Evolutionary conservation across 176 grass and related monocot genomes (phyloP).

Genomic region (Phoenix roebelenii): DNA sequence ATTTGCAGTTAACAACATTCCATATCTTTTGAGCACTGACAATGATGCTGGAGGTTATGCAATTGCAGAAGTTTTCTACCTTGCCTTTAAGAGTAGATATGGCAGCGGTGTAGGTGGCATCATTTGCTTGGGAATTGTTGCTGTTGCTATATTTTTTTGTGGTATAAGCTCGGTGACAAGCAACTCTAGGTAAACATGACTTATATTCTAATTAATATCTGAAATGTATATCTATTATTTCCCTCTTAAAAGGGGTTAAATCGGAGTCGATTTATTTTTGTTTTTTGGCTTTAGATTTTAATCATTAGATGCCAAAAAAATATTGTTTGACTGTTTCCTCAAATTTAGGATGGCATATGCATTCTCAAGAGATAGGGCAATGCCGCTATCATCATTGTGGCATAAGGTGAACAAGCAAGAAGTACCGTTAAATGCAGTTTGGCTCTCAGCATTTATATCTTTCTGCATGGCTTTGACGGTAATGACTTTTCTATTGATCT

Average conservation of each 20-base stretch:
- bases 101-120: constrained; percentile 66
- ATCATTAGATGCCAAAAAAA: too few relatives aligned
- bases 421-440: constrained; percentile 84
- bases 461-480: constrained; percentile 84
- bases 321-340: neutral
- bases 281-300: too few relatives aligned
- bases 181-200: constrained; percentile 53
- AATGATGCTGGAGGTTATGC: constrained; percentile 86
- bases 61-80: constrained; percentile 77
- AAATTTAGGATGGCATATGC: constrained; percentile 68
- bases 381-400: constrained; percentile 78
- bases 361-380: constrained; percentile 91
- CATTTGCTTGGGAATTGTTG: constrained; percentile 54
- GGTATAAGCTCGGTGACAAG: constrained; percentile 77
- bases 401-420: constrained; percentile 81
- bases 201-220: too few relatives aligned
- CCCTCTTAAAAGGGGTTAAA: too few relatives aligned
- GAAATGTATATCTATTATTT: too few relatives aligned
- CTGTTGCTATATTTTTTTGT: constrained; percentile 68
- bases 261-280: too few relatives aligned
- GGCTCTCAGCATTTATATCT: constrained; percentile 58
- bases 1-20: constrained; percentile 71
- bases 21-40: constrained; percentile 50
- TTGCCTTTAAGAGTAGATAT: constrained; percentile 67
- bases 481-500: constrained; percentile 8